Base-by-base conservation (phyloP, 2,329 filamentous ascomycete genomes). In the Hypoxylon sp. region DNA sequence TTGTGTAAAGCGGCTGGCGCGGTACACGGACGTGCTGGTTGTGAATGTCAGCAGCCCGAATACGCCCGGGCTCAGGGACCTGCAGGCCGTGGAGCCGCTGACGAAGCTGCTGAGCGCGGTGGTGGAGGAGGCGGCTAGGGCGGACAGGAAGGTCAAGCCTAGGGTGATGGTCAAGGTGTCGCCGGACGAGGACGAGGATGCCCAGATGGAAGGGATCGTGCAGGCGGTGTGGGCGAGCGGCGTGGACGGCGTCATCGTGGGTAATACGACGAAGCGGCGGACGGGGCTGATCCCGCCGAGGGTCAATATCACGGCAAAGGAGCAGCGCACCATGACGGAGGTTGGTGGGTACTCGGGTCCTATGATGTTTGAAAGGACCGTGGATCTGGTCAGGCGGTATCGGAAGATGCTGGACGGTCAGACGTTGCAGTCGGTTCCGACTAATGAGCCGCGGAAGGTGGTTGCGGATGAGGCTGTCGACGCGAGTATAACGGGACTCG, bases 21-120 rank as follows among this genome's bases (percentile, higher is more conserved):
- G 85, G 52, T 99, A 97, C 75, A 93, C 95, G 10, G 95, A 99
- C 73, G 91, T 99, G 34, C 81, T 99, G n/a, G 94, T 98, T 6
- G 95, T 99, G 74, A 99, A 99, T 73, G 95, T 99, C 51, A 97
- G 93, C 73, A 96, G 92, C 71, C 95, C 95, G 22, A 99, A 99
- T 79, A 98, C 94, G 0, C 94, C 94, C 0, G 94, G 95, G 0
- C 84, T 98, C 50, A 88, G 95, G 22, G 91, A 93, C 58, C 82
- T 99, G 37, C 95, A 99, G 79, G 91, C 91, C 2, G 87, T 89
- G 0, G 93, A 91, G 68, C 94, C 94, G 0, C 80, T 99, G 59
- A 94, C 93, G 1, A 82, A 87, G 43, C 90, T 99, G 48, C 81
- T 99, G 41, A 86, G 84, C 8, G 91, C 92, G 0, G 94, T 98